phyloP scores from a whole-genome alignment of 2,329 filamentous ascomycete species.

The Thielaviopsis populi region DNA sequence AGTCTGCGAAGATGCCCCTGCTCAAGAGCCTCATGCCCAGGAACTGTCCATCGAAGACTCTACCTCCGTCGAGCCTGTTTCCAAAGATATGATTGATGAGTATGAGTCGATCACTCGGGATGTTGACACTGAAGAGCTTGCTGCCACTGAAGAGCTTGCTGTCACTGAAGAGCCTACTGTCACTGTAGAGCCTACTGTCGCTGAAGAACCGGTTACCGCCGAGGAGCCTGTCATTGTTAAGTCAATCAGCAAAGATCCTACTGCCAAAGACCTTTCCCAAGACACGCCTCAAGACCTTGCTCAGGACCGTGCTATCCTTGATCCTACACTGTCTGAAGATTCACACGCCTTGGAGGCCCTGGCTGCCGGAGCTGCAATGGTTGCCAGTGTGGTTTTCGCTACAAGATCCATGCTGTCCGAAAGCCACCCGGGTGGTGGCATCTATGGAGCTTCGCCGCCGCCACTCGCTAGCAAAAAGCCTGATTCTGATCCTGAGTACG shows the following conservation, averaged over 20 bases:
- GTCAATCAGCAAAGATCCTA: no score
- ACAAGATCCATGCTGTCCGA: conserved; percentile 15
- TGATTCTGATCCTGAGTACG: conserved; percentile 11
- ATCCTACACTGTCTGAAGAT: not conserved
- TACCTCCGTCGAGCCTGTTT: not conserved
- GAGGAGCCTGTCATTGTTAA: not conserved
- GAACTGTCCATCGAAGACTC: not conserved
- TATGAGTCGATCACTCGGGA: no score
- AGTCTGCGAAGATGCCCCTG: not conserved
- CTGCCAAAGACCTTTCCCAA: not conserved
- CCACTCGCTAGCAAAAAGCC: not conserved
- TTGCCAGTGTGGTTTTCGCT: conserved; percentile 15
- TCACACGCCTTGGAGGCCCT: not conserved
- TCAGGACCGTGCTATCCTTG: not conserved
- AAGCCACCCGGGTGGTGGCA: not conserved
- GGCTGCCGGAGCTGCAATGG: conserved; percentile 15
- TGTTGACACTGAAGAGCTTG: not conserved
- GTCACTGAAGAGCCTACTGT: not conserved
- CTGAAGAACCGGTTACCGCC: not conserved
- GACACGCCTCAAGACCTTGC: not conserved
- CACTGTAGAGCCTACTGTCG: not conserved
- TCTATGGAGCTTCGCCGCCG: conserved; percentile 4
- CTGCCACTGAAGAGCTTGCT: not conserved
- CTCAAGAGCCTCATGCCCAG: not conserved
- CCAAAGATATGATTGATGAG: no score